Evolutionary conservation across 768 basidiomycete species (phyloP).

Genomic region (Zangia roseola): DNA sequence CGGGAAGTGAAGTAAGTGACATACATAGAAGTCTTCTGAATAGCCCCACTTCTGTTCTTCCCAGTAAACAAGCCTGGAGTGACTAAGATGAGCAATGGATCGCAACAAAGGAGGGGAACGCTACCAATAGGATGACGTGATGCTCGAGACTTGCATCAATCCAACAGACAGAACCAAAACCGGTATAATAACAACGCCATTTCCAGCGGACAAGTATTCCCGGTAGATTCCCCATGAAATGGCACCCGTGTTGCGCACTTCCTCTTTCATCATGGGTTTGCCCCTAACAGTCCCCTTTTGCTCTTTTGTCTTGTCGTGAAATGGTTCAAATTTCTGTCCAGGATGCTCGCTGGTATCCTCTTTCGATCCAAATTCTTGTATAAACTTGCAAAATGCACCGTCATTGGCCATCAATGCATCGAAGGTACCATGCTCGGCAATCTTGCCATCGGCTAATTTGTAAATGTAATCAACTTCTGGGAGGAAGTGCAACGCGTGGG

Average conservation of each 20-base stretch:
- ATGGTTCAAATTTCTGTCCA: constrained; percentile 32
- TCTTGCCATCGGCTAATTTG: constrained; percentile 70
- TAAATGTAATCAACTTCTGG: constrained; percentile 86
- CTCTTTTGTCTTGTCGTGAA: constrained; percentile 35
- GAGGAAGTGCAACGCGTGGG: constrained; percentile 89
- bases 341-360: constrained; percentile 44
- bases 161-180: constrained; percentile 57
- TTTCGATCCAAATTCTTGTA: constrained; percentile 74
- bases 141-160: constrained; percentile 65
- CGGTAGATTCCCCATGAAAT: constrained; percentile 32
- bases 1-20: constrained; percentile 35
- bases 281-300: constrained; percentile 38
- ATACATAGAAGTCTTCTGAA: constrained; percentile 69
- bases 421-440: constrained; percentile 82
- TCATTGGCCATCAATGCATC: constrained; percentile 60
- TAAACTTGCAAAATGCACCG: constrained; percentile 70
- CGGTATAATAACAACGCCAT: constrained; percentile 64
- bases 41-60: constrained; percentile 51
- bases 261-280: constrained; percentile 72
- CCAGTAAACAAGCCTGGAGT: constrained; percentile 75
- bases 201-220: constrained; percentile 67
- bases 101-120: neutral
- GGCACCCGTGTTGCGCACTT: constrained; percentile 80
- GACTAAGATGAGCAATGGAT: neutral
- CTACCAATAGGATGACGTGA: constrained; percentile 78